A percentile compares a stretch with the other conserved stretches of the same genome.
Evolutionary conservation across 75 land plant genomes (phyloP).

Genomic region (Ceratopteris richardii): DNA sequence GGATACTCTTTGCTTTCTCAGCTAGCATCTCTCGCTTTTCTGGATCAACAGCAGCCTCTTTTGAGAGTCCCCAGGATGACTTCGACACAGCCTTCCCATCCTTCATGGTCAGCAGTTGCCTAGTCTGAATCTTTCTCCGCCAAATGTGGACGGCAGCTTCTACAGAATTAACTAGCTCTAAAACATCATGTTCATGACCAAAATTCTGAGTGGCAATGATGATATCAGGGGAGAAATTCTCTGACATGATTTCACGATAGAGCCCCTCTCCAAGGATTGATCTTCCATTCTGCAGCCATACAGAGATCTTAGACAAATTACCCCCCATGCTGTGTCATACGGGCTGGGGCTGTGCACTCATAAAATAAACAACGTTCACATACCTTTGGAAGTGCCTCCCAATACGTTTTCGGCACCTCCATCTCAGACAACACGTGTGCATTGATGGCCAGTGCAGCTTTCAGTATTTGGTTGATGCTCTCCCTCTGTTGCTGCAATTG

Average conservation of each 20-base stretch:
- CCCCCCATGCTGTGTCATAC: no score
- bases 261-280: conserved; percentile 69
- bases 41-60: conserved; percentile 13
- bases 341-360: no score
- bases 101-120: conserved; percentile 13
- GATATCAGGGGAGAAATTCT: conserved; percentile 55
- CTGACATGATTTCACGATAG: conserved; percentile 53
- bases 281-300: conserved; percentile 78
- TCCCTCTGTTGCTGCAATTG: conserved; percentile 71
- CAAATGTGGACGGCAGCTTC: conserved; percentile 80
- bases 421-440: conserved; percentile 75
- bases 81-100: conserved; percentile 15
- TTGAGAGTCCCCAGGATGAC: conserved; percentile 42
- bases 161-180: conserved; percentile 65
- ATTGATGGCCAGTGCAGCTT: conserved; percentile 92
- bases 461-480: conserved; percentile 73
- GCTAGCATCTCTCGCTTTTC: conserved; percentile 58
- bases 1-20: conserved; percentile 63
- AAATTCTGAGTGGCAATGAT: conserved; percentile 50
- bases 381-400: conserved; percentile 84
- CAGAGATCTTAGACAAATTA: no score
- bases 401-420: conserved; percentile 72
- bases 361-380: no score
- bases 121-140: conserved; percentile 61
- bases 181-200: conserved; percentile 55